Percentiles rank a stretch among this genome's conserved stretches.
These are phyloP conservation scores for Psilocybe cubensis DNA, from an alignment of 768 basidiomycete genomes.

Conservation along the genomic window DNA sequence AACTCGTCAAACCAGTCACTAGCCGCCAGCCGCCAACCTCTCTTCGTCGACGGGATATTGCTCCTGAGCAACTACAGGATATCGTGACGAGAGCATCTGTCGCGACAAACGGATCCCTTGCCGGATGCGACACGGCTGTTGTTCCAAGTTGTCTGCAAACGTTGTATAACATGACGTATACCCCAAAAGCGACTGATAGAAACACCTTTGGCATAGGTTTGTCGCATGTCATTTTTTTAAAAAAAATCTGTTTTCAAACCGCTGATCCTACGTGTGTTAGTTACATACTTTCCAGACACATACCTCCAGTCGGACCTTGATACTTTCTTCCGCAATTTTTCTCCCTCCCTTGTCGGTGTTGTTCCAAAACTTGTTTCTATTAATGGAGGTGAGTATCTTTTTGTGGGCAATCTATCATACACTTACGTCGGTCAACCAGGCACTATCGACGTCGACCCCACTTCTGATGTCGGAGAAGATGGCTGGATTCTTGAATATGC, in stretches of 20 bases:
- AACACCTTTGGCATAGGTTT: slow-evolving; percentile 34
- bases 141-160: slow-evolving; percentile 37
- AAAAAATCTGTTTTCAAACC: background rate
- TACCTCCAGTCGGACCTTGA: slow-evolving; percentile 48
- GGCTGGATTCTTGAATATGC: slow-evolving; percentile 58
- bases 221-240: background rate
- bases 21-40: background rate
- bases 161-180: slow-evolving; percentile 28
- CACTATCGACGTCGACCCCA: slow-evolving; percentile 41
- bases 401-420: background rate
- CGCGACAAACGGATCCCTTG: slow-evolving; percentile 12
- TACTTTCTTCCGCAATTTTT: slow-evolving; percentile 44
- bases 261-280: slow-evolving; percentile 24
- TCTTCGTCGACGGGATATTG: background rate
- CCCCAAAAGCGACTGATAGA: slow-evolving; percentile 23
- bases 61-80: background rate
- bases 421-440: background rate
- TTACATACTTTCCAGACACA: slow-evolving; percentile 51
- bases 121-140: slow-evolving; percentile 31
- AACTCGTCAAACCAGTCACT: slow-evolving; percentile 7
- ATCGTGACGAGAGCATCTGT: background rate
- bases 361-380: slow-evolving; percentile 36
- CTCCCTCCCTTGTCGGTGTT: slow-evolving; percentile 36
- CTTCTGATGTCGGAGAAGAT: slow-evolving; percentile 55
- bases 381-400: slow-evolving; percentile 30